phyloP scores from a whole-genome alignment of 345 rosid genomes.

The Hibiscus trionum region DNA sequence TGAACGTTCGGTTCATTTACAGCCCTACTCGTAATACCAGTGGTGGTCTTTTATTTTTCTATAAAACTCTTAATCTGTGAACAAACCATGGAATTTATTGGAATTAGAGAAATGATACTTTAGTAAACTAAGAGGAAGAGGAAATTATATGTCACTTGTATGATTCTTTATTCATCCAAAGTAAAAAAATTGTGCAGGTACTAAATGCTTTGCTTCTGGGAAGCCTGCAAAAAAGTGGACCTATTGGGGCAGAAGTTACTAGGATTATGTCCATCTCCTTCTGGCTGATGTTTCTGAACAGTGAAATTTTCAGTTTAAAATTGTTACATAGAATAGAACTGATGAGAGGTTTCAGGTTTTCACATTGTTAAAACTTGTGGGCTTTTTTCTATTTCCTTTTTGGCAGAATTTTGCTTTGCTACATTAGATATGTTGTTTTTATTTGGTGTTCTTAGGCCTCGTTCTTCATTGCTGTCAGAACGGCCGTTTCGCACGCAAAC shows the following conservation, averaged over 20 bases:
- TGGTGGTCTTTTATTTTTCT: background rate
- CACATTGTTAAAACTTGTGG: background rate
- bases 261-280: slow-evolving; percentile 1
- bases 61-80: background rate
- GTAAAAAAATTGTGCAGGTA: slow-evolving; percentile 35
- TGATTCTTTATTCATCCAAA: background rate
- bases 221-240: slow-evolving; percentile 94
- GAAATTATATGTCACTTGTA: background rate
- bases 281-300: background rate
- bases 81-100: background rate
- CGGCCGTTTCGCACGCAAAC: too few relatives aligned
- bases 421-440: background rate
- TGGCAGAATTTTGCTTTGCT: background rate
- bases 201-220: slow-evolving; percentile 79
- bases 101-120: background rate
- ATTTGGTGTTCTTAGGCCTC: too few relatives aligned
- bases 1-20: too few relatives aligned
- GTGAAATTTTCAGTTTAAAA: background rate
- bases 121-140: background rate
- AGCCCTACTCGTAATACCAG: too few relatives aligned
- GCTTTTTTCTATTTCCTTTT: background rate
- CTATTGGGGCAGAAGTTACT: slow-evolving; percentile 98
- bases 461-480: too few relatives aligned
- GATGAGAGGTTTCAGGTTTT: too few relatives aligned
- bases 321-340: background rate